Evolutionary conservation across 2,329 filamentous ascomycete species (phyloP), one percentile per base, ranked within the genome.

Genomic region (Scytalidium lignicola): DNA sequence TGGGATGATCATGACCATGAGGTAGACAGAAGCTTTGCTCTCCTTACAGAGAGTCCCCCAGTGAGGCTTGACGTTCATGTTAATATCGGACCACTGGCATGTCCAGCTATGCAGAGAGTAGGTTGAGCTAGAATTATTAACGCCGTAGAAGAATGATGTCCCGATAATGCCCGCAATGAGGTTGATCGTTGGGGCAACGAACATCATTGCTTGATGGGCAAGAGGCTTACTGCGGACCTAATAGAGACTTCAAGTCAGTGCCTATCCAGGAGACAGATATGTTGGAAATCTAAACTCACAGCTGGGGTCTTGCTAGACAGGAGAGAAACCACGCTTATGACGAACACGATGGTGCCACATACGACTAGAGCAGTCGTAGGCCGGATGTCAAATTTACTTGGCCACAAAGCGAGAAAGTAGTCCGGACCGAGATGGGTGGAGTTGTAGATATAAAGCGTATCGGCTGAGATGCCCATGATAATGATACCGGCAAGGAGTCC

Each of bases 91-190:
- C 80, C 81, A 85, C 54, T 78, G 78, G 63, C 81, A 85, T 39
- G 73, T 77, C 81, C 81, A 85, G 64, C 77, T 81, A 59, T 82
- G 70, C 10, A 84, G 65, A 6, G 78, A 80, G 60, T 81, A 78
- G 51, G 68, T 67, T 8, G 68, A 70, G 13, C 65, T 65, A 3
- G 80, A 82, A 17, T 71, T 63, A 55, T 82, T 78, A 62, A 79
- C 70, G 48, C 70, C 70, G 59, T 82, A 84, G 63, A 79, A 82
- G 63, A 83, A 73, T 46, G 72, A 67, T 59, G 80, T 75, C 53
- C 74, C 73, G 48, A 82, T 67, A 44, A 82, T 61, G 37, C 76
- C 72, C 12, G 70, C 73, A 43, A 68, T 62, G 46, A 77, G 69
- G 51, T 69, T 69, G 52, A 73, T 54, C 29, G 70, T 61, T 2